Conservation (phyloP, 257 asterid species). For the Petrea volubilis region DNA sequence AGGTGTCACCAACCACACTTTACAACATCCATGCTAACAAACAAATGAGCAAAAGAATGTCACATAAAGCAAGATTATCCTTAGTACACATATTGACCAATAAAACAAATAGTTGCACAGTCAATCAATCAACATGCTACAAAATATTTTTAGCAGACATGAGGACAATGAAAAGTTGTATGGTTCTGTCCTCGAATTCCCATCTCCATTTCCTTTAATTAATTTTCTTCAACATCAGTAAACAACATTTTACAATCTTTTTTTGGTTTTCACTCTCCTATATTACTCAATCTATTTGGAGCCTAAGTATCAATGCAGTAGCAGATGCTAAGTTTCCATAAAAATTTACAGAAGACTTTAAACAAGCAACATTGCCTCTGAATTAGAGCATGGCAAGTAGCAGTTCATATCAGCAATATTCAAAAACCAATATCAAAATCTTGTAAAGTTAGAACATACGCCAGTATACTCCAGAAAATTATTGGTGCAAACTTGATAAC, state of each 20-base stretch:
- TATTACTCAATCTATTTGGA: not conserved
- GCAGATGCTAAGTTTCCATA: not conserved
- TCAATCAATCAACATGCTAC: constrained; percentile 39
- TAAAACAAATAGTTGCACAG: not conserved
- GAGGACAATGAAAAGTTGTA: not conserved
- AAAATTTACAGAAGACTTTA: not conserved
- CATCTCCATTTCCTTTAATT: constrained; percentile 5
- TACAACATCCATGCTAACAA: not conserved
- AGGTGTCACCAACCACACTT: not conserved
- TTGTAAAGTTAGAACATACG: constrained; percentile 53
- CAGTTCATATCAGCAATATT: constrained; percentile 12
- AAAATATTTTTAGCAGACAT: constrained; percentile 22
- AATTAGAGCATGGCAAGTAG: not conserved
- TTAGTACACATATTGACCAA: not conserved
- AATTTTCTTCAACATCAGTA: not conserved
- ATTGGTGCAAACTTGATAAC: constrained; percentile 81
- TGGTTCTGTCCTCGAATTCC: constrained; percentile 1
- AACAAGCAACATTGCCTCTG: constrained; percentile 14
- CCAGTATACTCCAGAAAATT: constrained; percentile 84
- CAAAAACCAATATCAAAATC: constrained; percentile 2
- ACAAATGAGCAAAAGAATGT: not conserved
- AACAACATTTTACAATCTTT: not conserved
- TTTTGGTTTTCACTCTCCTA: not conserved
- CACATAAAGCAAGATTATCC: not conserved
- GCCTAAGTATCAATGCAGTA: constrained; percentile 6